Conservation (phyloP, 2,329 filamentous ascomycete species). For the Sordariomycetes sp. region DNA sequence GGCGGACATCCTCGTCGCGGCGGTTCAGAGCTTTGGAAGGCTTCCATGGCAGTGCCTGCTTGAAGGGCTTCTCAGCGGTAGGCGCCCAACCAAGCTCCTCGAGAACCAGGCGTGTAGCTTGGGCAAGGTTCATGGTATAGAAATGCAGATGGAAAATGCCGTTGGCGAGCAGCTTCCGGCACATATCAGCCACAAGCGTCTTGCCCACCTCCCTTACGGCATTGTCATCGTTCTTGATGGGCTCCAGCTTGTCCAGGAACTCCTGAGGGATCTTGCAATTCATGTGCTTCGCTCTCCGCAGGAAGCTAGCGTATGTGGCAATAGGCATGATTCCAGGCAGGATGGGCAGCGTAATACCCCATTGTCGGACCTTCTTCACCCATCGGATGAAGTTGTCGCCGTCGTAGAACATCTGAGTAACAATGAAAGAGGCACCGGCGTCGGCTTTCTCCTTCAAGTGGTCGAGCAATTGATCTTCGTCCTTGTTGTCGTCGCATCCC, state of each 20-base stretch:
- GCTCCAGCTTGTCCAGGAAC: slow-evolving; percentile 77
- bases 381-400: slow-evolving; percentile 89
- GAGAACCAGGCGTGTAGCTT: slow-evolving; percentile 87
- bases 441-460: slow-evolving; percentile 98
- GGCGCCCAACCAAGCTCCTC: slow-evolving; percentile 82
- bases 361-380: slow-evolving; percentile 77
- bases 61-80: slow-evolving; percentile 65
- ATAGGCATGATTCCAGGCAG: slow-evolving; percentile 83
- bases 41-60: slow-evolving; percentile 92
- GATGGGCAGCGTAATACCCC: slow-evolving; percentile 76
- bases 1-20: slow-evolving; percentile 88
- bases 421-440: slow-evolving; percentile 83
- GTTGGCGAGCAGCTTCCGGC: slow-evolving; percentile 70
- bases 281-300: slow-evolving; percentile 85
- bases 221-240: slow-evolving; percentile 93
- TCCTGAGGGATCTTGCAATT: slow-evolving; percentile 72
- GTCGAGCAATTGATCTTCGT: slow-evolving; percentile 75
- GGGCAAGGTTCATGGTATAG: slow-evolving; percentile 98
- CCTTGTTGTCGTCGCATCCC: slow-evolving; percentile 85
- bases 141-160: slow-evolving; percentile 90
- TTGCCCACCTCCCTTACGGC: slow-evolving; percentile 87
- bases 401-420: slow-evolving; percentile 99
- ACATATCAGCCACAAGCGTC: slow-evolving; percentile 80
- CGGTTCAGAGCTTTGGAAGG: slow-evolving; percentile 85
- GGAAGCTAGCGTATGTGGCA: slow-evolving; percentile 86